Percentiles rank a stretch among this genome's conserved stretches.
phyloP scores from a whole-genome alignment of 129 eudicot genomes.

The Solidago caesia region DNA sequence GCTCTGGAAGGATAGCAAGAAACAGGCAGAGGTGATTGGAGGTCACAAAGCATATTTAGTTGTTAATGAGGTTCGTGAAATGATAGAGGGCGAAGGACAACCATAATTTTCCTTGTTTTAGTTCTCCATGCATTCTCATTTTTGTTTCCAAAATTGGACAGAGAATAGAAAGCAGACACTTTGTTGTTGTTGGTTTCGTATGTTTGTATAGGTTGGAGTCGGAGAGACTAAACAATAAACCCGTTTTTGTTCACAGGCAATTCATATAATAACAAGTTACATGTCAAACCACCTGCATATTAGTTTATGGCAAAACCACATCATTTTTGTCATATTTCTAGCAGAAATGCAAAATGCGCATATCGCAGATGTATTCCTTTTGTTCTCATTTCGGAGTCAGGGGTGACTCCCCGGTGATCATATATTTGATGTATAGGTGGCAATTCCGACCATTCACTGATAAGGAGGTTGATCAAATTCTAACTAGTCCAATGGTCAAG shows the following conservation, averaged over 20 bases:
- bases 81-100: conserved; percentile 60
- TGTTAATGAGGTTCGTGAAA: conserved; percentile 75
- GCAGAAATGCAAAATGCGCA: background rate
- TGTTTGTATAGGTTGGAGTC: conserved; percentile 12
- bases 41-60: conserved; percentile 85
- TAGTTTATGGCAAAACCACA: background rate
- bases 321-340: background rate
- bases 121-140: background rate
- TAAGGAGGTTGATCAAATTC: too few relatives aligned
- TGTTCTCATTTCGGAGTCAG: background rate
- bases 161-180: background rate
- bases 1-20: conserved; percentile 80
- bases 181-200: conserved; percentile 2
- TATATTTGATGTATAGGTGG: background rate
- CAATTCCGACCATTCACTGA: too few relatives aligned
- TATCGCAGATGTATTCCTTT: background rate
- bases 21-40: conserved; percentile 80
- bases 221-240: conserved; percentile 13
- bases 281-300: too few relatives aligned
- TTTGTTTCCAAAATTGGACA: background rate
- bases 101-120: conserved; percentile 14
- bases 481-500: too few relatives aligned
- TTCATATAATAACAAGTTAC: background rate
- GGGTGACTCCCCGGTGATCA: background rate
- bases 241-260: conserved; percentile 12